phyloP scores from a whole-genome alignment of 441 rosid species.

The Gossypium armourianum region DNA sequence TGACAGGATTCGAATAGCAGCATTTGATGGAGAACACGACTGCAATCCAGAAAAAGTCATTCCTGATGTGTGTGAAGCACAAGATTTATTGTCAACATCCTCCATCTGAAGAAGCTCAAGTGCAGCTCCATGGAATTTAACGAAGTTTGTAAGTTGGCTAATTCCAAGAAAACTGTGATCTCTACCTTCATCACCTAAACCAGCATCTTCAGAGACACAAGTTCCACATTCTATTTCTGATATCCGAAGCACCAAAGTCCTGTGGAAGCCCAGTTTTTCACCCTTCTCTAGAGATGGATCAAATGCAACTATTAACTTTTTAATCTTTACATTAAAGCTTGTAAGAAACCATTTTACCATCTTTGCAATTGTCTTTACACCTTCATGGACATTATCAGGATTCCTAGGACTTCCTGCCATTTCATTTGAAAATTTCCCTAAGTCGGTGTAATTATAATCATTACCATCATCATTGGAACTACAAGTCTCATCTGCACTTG shows the following conservation, averaged over 20 bases:
- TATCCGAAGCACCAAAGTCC: slow-evolving; percentile 61
- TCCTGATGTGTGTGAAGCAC: slow-evolving; percentile 20
- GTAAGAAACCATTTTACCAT: slow-evolving; percentile 86
- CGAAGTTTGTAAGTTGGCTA: slow-evolving; percentile 55
- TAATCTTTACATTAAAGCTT: slow-evolving; percentile 68
- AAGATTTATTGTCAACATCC: slow-evolving; percentile 30
- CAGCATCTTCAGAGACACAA: slow-evolving; percentile 49
- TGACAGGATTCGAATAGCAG: slow-evolving; percentile 43
- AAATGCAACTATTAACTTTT: slow-evolving; percentile 67
- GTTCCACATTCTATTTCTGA: slow-evolving; percentile 68
- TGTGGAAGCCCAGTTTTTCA: slow-evolving; percentile 26
- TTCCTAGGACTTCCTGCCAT: slow-evolving; percentile 28
- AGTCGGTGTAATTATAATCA: slow-evolving; percentile 21
- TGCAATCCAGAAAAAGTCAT: slow-evolving; percentile 23
- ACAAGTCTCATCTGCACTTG: slow-evolving; percentile 25
- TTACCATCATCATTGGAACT: slow-evolving; percentile 29
- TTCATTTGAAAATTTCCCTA: slow-evolving; percentile 34
- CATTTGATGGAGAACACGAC: slow-evolving; percentile 24
- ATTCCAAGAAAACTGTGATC: slow-evolving; percentile 58
- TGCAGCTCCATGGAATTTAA: slow-evolving; percentile 68
- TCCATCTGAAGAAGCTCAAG: slow-evolving; percentile 65
- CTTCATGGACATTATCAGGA: slow-evolving; percentile 78
- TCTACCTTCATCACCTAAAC: slow-evolving; percentile 25
- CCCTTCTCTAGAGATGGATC: slow-evolving; percentile 45
- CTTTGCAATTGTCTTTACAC: slow-evolving; percentile 94